Conservation (phyloP, 208 protist species). For the Wallacemonas sp. region DNA sequence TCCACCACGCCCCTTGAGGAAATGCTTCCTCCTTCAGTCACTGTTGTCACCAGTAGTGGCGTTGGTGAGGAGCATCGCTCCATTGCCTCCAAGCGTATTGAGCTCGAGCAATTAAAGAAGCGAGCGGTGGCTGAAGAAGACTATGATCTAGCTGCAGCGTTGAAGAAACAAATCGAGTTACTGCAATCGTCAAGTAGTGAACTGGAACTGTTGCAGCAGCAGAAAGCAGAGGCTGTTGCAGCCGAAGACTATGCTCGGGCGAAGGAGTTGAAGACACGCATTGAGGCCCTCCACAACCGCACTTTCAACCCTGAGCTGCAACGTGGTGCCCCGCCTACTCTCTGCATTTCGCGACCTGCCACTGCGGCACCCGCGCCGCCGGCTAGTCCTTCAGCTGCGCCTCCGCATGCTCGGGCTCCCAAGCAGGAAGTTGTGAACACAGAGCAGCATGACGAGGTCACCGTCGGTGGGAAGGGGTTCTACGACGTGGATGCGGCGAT, state of each 20-base stretch:
- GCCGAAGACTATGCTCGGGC: constrained; percentile 79
- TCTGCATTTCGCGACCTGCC: not conserved
- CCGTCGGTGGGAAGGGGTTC: constrained; percentile 61
- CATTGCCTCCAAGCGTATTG: constrained; percentile 4
- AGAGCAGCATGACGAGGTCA: constrained; percentile 61
- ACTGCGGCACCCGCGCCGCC: constrained; percentile 12
- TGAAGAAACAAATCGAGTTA: constrained; percentile 62
- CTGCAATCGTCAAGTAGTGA: constrained; percentile 43
- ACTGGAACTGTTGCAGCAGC: constrained; percentile 58
- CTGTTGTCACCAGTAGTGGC: not conserved
- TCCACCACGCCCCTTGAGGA: constrained; percentile 68
- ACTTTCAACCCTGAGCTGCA: constrained; percentile 9
- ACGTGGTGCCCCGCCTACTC: not conserved
- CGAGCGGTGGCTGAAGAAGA: constrained; percentile 81
- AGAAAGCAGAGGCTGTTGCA: constrained; percentile 69
- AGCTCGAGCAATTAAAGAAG: constrained; percentile 64
- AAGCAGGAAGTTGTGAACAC: not conserved
- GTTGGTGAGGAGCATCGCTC: constrained; percentile 12
- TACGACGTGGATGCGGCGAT: constrained; percentile 49
- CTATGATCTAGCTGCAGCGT: constrained; percentile 77
- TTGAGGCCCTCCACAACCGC: constrained; percentile 49
- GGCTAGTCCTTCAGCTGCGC: not conserved
- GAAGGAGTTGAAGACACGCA: constrained; percentile 79
- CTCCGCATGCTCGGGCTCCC: not conserved
- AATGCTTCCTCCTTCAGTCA: constrained; percentile 58